Evolutionary conservation across 352 stramenopile species (phyloP), one percentile per base, ranked within the genome.

Genomic region (Pythium insidiosum): DNA sequence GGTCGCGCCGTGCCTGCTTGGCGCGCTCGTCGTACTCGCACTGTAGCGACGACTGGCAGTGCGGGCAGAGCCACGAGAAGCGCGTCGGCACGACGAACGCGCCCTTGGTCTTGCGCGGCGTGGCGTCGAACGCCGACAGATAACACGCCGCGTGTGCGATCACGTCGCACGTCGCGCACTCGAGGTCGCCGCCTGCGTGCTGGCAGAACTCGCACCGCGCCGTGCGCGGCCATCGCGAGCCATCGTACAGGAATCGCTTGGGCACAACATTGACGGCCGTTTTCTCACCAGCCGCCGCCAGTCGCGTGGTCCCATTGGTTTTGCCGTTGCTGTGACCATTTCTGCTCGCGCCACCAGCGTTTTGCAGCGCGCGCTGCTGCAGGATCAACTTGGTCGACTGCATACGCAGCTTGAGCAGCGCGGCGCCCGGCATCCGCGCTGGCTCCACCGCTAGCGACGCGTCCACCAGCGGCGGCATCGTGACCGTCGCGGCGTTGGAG

Each of bases 131-230:
- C 21, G 61, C 67, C 7, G 44, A 24, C 3, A 88, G 36, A 36
- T 65, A 88, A 45, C 75, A 88, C 18, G 40, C 42, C 1, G 72
- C 66, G 45, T 88, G 75, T 2, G 75, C 75, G 10, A 88, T 51
- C 1, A 88, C 64, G 28, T 88, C 63, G 48, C 75, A 88, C 2
- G 69, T 71, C 13, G 68, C 70, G 26, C 75, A 88, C 40, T 73
- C 70, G 1, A 88, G 56, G 30, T 88, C 75, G 11, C 75, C 75
- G 19, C 72, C 75, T 16, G 62, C 63, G 4, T 65, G 65, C 21
- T 64, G 60, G 42, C 75, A 88, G 47, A 85, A 88, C 25, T 85
- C 72, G 26, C 75, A 88, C 7, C 75, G 66, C 26, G 64, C 45
- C 1, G 63, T 50, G 1, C 57, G 61, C 18, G 29, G 42, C 56